Evolutionary conservation across 2,329 filamentous ascomycete genomes (phyloP), one percentile per base, ranked within the genome.

Genomic region (Gremmenia infestans): DNA sequence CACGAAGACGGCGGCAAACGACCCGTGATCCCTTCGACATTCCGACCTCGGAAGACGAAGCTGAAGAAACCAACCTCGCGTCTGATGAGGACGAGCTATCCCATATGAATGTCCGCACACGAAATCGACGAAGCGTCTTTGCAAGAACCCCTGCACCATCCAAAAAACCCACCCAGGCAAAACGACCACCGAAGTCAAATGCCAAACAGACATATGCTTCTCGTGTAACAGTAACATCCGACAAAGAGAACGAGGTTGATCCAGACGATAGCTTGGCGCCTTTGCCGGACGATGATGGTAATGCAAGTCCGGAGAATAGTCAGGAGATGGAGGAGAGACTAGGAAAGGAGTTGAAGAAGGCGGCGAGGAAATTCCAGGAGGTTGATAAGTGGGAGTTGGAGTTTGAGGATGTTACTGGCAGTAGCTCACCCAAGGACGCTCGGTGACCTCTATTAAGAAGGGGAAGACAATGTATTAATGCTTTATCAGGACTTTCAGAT

Each of bases 331-430:
- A 73, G 55, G 70, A 70, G 49, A 68, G 72, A 6, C 67, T 78
- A 48, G 73, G 78, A 6, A 65, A 65, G 49, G 68, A 71, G 73
- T 72, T 88, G 58, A 81, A 81, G 70, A 74, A 77, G 50, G 81
- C 82, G 42, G 76, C 76, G 9, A 78, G 74, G 67, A 87, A 87
- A 71, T 88, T 88, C 64, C 77, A 81, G 68, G 85, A 88, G 71
- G 85, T 88, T 42, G 85, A 88, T 68, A 75, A 78, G 71, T 88
- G 84, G 83, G 77, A 85, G 71, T 72, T 88, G 58, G 82, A 83
- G 50, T 88, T 81, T 70, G 85, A 88, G 72, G 82, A 85, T 62
- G 77, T 83, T 49, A 78, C 77, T 68, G 77, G 76, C 58, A 80
- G 78, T 56, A 64, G 60, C 37, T 83, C 81, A 19, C 80, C 81